These are phyloP conservation scores for Taxillus chinensis DNA, from an alignment of 164 flowering plant genomes.

Conservation along the genomic window DNA sequence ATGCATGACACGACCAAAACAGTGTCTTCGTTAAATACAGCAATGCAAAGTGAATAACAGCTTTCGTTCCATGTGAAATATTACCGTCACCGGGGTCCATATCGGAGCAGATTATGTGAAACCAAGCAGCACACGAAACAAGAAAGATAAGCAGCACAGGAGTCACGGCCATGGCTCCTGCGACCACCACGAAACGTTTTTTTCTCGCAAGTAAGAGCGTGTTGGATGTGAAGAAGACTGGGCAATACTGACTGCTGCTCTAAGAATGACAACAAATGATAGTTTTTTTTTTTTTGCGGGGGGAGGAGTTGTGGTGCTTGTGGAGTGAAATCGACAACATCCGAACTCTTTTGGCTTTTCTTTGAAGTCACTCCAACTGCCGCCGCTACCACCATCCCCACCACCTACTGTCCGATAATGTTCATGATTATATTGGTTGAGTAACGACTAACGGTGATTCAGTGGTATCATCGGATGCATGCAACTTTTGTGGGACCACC, in stretches of 20 bases:
- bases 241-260: neutral
- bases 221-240: neutral
- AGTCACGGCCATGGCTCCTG: slow-evolving; percentile 2
- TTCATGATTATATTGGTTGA: no score
- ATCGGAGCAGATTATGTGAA: slow-evolving; percentile 1
- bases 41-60: neutral
- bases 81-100: slow-evolving; percentile 20
- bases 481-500: neutral
- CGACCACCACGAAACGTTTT: neutral
- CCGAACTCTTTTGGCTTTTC: slow-evolving; percentile 12
- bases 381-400: neutral
- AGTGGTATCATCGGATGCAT: neutral
- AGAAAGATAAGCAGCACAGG: slow-evolving; percentile 9
- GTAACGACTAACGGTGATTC: no score
- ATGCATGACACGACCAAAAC: neutral
- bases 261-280: neutral
- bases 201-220: neutral
- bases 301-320: neutral
- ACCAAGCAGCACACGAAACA: neutral
- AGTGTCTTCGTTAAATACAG: neutral
- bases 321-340: neutral
- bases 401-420: neutral
- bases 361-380: slow-evolving; percentile 15
- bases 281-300: neutral
- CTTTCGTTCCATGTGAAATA: neutral